Conservation (phyloP, 2,329 filamentous ascomycete species). For the Talaromyces atroroseus region DNA sequence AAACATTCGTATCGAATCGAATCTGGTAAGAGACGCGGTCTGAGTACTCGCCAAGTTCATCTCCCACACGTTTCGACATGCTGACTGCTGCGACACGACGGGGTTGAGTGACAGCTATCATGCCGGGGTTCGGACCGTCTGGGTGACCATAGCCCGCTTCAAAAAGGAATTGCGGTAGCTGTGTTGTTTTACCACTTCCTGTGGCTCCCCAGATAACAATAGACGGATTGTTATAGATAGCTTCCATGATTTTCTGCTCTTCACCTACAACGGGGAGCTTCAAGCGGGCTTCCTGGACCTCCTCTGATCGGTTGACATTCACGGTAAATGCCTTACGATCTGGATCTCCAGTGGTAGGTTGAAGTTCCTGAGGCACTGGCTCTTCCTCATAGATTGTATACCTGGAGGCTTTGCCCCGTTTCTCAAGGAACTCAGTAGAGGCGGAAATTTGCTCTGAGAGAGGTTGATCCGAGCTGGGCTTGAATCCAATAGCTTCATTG, state of each 20-base stretch:
- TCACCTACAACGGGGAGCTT: conserved; percentile 86
- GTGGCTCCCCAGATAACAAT: conserved; percentile 93
- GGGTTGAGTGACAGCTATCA: conserved; percentile 94
- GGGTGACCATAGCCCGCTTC: conserved; percentile 85
- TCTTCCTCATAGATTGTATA: conserved; percentile 36
- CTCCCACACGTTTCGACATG: conserved; percentile 86
- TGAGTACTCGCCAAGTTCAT: conserved; percentile 75
- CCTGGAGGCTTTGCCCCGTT: conserved; percentile 28
- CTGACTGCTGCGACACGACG: conserved; percentile 91
- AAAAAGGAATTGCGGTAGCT: conserved; percentile 92
- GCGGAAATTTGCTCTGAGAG: conserved; percentile 25
- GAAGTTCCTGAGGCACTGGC: conserved; percentile 35
- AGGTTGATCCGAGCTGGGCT: conserved; percentile 39
- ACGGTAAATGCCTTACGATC: conserved; percentile 72
- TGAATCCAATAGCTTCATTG: conserved; percentile 73
- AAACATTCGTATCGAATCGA: conserved; percentile 81
- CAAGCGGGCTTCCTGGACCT: conserved; percentile 72
- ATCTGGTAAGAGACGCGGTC: conserved; percentile 85
- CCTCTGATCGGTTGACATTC: conserved; percentile 60
- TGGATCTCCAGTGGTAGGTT: conserved; percentile 35
- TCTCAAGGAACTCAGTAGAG: conserved; percentile 21
- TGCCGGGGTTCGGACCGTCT: conserved; percentile 72
- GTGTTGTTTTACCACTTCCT: conserved; percentile 95
- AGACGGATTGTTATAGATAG: conserved; percentile 83
- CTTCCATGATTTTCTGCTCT: conserved; percentile 97